Base-by-base conservation (phyloP, 75 land plant genomes). In the Pinus taeda region DNA sequence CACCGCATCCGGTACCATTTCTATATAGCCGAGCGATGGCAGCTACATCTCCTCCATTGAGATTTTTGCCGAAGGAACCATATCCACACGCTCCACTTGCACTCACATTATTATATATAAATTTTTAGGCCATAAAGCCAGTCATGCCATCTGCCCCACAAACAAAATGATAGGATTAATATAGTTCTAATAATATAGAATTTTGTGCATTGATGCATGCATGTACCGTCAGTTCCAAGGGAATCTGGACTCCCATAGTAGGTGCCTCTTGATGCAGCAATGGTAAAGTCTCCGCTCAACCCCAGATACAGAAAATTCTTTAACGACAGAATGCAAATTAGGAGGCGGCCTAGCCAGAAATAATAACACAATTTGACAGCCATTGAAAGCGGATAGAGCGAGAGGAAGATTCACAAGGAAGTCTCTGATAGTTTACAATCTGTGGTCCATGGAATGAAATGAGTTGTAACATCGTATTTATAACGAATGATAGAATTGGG, bases 1-100 rank as follows among this genome's bases (percentile, higher is more conserved):
- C 88, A n/a, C 94, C 94, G 74, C 94, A 92, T 49, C 94, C 94
- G 21, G 82, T 78, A 56, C 94, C 94, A 76, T 79, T 78, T 24
- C 89, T 65, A 65, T 85, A 92, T 67, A 92, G 92, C 37, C 76
- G 82, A 61, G 88, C 81, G 4, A 83, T 90, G 21, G 90, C 92
- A 6, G 90, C 84, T 11, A 92, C 92, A 84, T 90, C 83, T 7
- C 85, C 86, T 24, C 85, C 92, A 60, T 92, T 90, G 18, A 91
- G 77, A 39, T 80, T 87, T 33, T 81, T 82, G 22, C 89, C 91
- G 64, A 87, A 88, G 3, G 78, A 59, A 1, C 91, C 91, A 64
- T 57, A 92, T 26, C 89, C 94, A 79, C 94, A 92, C 20, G 86
- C 86, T 18, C 94, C 94, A 37, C 57, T 92, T 92, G 60, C 76